Conservation (phyloP, 768 basidiomycete genomes). For the Kwoniella sp. region DNA sequence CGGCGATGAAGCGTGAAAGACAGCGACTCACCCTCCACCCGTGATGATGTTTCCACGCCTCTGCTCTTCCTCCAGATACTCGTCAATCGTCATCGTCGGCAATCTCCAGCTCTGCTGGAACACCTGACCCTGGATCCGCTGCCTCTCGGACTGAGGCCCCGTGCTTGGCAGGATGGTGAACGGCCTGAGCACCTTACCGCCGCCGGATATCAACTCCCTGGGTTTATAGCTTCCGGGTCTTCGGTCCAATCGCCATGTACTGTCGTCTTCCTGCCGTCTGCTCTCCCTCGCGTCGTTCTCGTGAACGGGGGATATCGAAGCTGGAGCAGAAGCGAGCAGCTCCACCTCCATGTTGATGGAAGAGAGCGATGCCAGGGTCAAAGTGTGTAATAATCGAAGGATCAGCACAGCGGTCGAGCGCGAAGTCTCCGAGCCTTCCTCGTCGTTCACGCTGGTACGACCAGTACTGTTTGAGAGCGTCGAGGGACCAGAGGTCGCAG, state of each 20-base stretch:
- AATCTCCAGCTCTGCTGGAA: constrained; percentile 77
- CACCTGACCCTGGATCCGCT: constrained; percentile 69
- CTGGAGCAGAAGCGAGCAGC: constrained; percentile 54
- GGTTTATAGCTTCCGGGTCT: constrained; percentile 51
- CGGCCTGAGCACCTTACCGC: constrained; percentile 79
- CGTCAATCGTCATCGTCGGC: constrained; percentile 93
- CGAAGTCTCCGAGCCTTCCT: constrained; percentile 7
- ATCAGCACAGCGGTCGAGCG: constrained; percentile 63
- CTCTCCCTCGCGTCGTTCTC: constrained; percentile 19
- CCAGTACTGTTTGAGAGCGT: constrained; percentile 4
- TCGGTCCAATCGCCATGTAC: constrained; percentile 70
- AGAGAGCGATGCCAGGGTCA: constrained; percentile 64
- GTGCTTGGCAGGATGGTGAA: constrained; percentile 85
- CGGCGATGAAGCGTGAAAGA: background rate
- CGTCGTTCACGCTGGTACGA: constrained; percentile 35
- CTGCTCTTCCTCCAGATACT: constrained; percentile 82
- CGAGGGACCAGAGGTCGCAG: background rate
- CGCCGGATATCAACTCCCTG: constrained; percentile 60
- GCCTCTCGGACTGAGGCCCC: constrained; percentile 58
- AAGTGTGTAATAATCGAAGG: constrained; percentile 66
- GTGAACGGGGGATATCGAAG: constrained; percentile 28
- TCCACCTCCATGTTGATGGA: constrained; percentile 68
- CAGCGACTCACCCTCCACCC: constrained; percentile 69
- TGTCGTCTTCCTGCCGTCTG: constrained; percentile 50
- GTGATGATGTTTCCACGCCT: constrained; percentile 79